These are phyloP conservation scores for Centella asiatica DNA, from an alignment of 129 eudicot species.

Conservation along the genomic window DNA sequence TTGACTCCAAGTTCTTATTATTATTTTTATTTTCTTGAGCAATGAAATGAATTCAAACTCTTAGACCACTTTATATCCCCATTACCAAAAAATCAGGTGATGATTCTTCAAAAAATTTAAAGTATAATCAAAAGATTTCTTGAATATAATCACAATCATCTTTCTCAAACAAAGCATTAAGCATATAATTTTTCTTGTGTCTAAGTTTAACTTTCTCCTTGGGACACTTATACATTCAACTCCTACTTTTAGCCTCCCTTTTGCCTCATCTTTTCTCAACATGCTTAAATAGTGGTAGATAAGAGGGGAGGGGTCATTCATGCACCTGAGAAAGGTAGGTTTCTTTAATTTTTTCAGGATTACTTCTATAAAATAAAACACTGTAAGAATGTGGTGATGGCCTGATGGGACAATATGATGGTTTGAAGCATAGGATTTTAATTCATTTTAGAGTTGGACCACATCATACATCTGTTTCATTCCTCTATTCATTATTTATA, in stretches of 20 bases:
- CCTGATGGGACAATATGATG: conserved; percentile 12
- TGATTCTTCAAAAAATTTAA: not conserved
- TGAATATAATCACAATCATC: conserved; percentile 4
- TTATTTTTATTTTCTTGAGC: not conserved
- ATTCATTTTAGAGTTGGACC: not conserved
- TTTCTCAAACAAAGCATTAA: not conserved
- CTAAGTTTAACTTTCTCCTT: conserved; percentile 5
- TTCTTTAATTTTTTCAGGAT: conserved; percentile 2
- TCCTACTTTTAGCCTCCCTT: conserved; percentile 6
- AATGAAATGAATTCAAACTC: conserved; percentile 4
- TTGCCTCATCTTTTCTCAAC: conserved; percentile 13
- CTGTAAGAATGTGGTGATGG: conserved; percentile 10
- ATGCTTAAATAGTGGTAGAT: conserved; percentile 3
- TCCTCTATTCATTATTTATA: too few species aligned
- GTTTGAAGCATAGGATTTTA: conserved; percentile 1
- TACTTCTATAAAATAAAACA: not conserved
- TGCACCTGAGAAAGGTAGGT: conserved; percentile 1
- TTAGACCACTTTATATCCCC: not conserved
- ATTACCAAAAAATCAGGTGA: not conserved
- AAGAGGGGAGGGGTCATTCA: not conserved
- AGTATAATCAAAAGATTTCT: not conserved
- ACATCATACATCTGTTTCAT: not conserved
- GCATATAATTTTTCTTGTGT: conserved; percentile 11
- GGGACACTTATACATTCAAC: not conserved
- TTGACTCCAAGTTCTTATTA: conserved; percentile 4